A percentile compares a stretch with the other conserved stretches of the same genome.
Evolutionary conservation across 2,329 filamentous ascomycete genomes (phyloP).

Genomic region (Triangularia setosa): DNA sequence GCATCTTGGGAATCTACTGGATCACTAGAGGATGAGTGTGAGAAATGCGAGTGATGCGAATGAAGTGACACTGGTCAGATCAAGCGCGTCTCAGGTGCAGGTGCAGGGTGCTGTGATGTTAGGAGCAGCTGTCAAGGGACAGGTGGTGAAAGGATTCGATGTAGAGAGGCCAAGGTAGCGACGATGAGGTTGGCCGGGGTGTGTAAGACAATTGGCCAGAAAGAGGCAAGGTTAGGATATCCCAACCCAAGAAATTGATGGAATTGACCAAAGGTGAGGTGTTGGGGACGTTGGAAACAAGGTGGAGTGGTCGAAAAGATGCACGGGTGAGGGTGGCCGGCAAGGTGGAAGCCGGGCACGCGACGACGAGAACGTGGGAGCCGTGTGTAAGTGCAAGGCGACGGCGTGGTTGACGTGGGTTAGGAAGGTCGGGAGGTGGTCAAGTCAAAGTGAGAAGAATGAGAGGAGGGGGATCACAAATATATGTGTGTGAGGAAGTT

Average conservation of each 20-base stretch:
- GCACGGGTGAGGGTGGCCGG: not conserved
- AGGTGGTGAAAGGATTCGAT: slow-evolving; percentile 1
- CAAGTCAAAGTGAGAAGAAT: not conserved
- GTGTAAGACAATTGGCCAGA: slow-evolving; percentile 22
- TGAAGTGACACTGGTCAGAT: slow-evolving; percentile 25
- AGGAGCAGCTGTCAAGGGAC: slow-evolving; percentile 3
- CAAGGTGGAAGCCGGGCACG: slow-evolving; percentile 13
- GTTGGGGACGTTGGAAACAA: slow-evolving; percentile 4
- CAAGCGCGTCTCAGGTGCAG: slow-evolving; percentile 14
- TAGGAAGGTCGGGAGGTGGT: not conserved
- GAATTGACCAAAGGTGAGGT: not conserved
- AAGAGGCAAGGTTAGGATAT: slow-evolving; percentile 14
- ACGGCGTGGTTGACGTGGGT: not conserved
- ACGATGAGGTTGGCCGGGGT: slow-evolving; percentile 18
- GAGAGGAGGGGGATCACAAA: not conserved
- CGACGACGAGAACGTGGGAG: slow-evolving; percentile 5
- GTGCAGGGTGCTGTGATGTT: slow-evolving; percentile 9
- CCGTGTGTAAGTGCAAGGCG: slow-evolving; percentile 13
- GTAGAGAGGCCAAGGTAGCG: not conserved
- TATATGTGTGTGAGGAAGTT: slow-evolving; percentile 7
- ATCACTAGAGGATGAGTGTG: slow-evolving; percentile 28
- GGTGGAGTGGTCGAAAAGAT: not conserved
- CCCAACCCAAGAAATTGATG: not conserved
- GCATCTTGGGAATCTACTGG: slow-evolving; percentile 36
- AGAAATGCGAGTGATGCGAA: slow-evolving; percentile 24